These are phyloP conservation scores for Tolypocladium sp. DNA, from an alignment of 2,329 filamentous ascomycete genomes.

Conservation along the genomic window DNA sequence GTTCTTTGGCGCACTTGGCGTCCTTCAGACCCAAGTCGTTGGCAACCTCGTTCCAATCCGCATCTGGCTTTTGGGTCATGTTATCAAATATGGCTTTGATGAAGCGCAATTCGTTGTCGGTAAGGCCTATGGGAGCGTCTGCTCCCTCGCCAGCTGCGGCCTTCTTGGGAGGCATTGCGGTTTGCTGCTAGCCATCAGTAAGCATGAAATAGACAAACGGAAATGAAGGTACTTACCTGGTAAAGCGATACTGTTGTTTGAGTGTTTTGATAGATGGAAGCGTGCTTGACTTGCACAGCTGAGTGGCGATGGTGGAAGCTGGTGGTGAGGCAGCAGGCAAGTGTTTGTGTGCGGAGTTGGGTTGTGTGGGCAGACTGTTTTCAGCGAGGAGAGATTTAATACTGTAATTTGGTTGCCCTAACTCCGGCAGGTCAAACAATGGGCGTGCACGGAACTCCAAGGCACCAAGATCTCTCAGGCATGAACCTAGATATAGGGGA, in stretches of 20 bases:
- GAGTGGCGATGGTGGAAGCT: neutral
- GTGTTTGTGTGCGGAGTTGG: neutral
- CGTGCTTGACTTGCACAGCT: neutral
- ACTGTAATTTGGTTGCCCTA: neutral
- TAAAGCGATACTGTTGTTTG: neutral
- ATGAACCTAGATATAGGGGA: neutral
- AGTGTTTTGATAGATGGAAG: neutral
- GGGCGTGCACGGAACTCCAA: neutral
- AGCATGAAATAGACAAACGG: neutral
- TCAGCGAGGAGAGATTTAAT: neutral
- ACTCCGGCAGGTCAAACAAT: neutral
- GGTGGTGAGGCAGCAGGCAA: neutral
- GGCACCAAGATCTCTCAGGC: neutral
- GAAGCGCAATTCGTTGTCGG: conserved; percentile 25
- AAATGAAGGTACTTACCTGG: neutral
- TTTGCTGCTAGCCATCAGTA: neutral
- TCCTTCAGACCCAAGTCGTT: conserved; percentile 25
- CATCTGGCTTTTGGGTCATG: conserved; percentile 28
- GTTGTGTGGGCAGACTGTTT: neutral
- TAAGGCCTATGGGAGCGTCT: conserved; percentile 16
- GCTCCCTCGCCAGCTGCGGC: conserved; percentile 8
- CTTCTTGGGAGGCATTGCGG: conserved; percentile 24
- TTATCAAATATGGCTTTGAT: conserved; percentile 32
- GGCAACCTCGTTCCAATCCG: conserved; percentile 31
- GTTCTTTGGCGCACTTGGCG: conserved; percentile 30